These are phyloP conservation scores for Blastobotrys terrestris DNA, from an alignment of 805 yeast species.

Conservation along the genomic window DNA sequence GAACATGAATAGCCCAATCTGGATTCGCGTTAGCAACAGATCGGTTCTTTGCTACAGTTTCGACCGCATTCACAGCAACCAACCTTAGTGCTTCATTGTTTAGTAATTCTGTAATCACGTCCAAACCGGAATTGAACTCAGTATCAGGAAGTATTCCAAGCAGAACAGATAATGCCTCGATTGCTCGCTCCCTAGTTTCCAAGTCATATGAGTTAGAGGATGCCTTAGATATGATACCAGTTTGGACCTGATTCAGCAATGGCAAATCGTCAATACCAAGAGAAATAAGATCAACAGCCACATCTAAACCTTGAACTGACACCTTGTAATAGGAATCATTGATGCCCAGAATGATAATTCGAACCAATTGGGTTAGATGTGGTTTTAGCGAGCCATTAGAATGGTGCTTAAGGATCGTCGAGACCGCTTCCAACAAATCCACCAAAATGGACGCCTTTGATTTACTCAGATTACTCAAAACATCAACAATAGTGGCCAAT, in stretches of 20 bases:
- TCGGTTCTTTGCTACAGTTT: conserved; percentile 2
- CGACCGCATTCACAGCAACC: conserved; percentile 29
- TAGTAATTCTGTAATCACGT: conserved; percentile 31
- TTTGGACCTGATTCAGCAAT: conserved; percentile 17
- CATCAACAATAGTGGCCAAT: conserved; percentile 6
- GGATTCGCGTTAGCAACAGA: conserved; percentile 9
- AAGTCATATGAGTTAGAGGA: conserved; percentile 31
- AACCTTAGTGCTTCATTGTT: conserved; percentile 33
- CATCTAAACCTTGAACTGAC: conserved; percentile 30
- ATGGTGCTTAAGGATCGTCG: conserved; percentile 9
- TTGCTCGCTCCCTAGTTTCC: conserved; percentile 35
- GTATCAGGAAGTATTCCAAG: conserved; percentile 25
- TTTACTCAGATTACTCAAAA: conserved; percentile 6
- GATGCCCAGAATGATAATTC: conserved; percentile 29
- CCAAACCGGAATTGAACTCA: conserved; percentile 27
- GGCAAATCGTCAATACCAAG: conserved; percentile 1
- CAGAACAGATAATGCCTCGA: conserved; percentile 17
- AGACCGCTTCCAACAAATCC: conserved; percentile 14
- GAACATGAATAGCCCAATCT: conserved; percentile 19
- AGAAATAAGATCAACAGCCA: conserved; percentile 23
- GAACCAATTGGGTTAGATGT: conserved; percentile 20
- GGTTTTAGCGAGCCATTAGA: conserved; percentile 5
- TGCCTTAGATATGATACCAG: conserved; percentile 33
- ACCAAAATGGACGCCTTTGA: conserved; percentile 10
- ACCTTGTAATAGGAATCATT: conserved; percentile 34